Evolutionary conservation across 2,329 filamentous ascomycete genomes (phyloP).

Genomic region (Trichoderma gracile): DNA sequence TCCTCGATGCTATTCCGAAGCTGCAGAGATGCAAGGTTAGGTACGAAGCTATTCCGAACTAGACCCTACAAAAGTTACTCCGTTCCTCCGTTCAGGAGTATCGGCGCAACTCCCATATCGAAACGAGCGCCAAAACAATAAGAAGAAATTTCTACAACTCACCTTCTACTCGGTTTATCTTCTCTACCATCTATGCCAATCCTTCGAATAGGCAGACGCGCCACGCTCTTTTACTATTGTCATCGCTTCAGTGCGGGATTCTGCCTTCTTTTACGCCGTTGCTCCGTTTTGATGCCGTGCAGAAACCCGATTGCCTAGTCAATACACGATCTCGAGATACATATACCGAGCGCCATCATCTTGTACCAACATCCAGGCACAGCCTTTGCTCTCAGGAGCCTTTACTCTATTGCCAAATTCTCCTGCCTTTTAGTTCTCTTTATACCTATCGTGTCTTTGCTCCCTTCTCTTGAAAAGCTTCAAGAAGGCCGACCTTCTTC

Average conservation of each 20-base stretch:
- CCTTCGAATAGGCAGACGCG: no score
- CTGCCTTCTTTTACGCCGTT: neutral
- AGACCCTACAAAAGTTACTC: conserved; percentile 7
- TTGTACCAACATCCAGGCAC: no score
- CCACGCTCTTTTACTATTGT: neutral
- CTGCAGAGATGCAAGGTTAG: neutral
- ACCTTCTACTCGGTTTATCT: neutral
- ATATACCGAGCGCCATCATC: neutral
- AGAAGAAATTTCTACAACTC: neutral
- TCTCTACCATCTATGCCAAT: neutral
- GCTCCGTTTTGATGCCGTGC: neutral
- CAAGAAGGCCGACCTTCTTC: neutral
- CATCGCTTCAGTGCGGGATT: neutral
- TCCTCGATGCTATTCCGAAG: neutral
- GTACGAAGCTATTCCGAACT: neutral
- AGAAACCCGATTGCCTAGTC: neutral
- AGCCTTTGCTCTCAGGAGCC: no score
- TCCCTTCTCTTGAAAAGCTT: no score
- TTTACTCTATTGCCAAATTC: no score
- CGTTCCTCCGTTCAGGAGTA: conserved; percentile 18
- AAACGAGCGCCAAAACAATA: neutral
- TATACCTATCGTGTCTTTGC: no score
- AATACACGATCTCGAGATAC: neutral
- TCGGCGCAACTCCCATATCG: conserved; percentile 8
- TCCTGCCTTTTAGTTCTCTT: no score